Evolutionary conservation across 2,329 filamentous ascomycete species (phyloP), one percentile per base, ranked within the genome.

Genomic region (Ophiosphaerella narmari): DNA sequence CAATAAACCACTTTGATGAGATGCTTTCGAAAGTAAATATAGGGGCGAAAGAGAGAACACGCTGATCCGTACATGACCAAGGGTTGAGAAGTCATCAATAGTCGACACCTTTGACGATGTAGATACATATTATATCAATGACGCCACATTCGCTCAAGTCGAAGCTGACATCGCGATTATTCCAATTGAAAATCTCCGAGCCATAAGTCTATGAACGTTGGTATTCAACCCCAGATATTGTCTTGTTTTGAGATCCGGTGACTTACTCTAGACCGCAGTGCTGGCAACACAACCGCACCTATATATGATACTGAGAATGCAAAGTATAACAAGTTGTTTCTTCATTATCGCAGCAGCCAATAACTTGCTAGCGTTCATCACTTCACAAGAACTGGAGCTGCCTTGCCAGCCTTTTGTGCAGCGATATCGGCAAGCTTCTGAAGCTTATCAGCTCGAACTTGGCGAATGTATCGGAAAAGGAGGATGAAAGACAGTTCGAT

Each of bases 401-500:
- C 59, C 42, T 68, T 59, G 39, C 65, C 60, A 16, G 73, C 74
- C 66, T 84, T 86, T 24, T 82, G 77, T 4, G 86, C 83, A 8
- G 87, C 85, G 43, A 85, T 65, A 43, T 85, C 80, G 11, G 86
- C 85, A 13, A 86, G 79, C 68, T 86, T 88, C 58, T 84, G 81
- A 37, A 96, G 77, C 70, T 88, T 87, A 59, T 88, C 81, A 38
- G 86, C 82, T 63, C 84, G 85, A 49, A 95, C 64, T 60, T 86
- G 84, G 60, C 86, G 84, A 45, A 97, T 69, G 65, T 94, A 96
- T 63, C 90, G 85, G 74, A 97, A 86, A 43, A 99, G 82, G 24
- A 96, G 77, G 55, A 97, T 80, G 71, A 97, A 97, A 38, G 91
- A 72, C 13, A 97, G 78, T 73, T 97, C 94, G 75, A 97, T 90